These are phyloP conservation scores for Hypomyces rosellus DNA, from an alignment of 2,329 filamentous ascomycete species.

Conservation along the genomic window DNA sequence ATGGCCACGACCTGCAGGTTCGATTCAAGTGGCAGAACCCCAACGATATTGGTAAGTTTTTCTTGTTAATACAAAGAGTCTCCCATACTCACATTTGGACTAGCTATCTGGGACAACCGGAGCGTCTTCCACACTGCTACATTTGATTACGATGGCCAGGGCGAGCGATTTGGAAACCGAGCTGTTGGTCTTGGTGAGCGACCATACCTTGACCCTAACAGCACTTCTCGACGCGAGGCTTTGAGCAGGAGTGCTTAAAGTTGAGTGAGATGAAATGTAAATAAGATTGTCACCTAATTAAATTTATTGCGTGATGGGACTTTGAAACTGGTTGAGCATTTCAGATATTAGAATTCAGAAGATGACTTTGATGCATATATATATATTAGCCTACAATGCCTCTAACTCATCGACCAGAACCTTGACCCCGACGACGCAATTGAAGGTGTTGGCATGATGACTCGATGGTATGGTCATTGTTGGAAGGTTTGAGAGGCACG, in stretches of 20 bases:
- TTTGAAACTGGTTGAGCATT: too few species aligned
- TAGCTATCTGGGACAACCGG: slow-evolving; percentile 53
- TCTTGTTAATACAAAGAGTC: neutral
- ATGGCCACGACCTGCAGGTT: slow-evolving; percentile 53
- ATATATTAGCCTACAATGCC: too few species aligned
- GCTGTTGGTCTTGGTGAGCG: slow-evolving; percentile 48
- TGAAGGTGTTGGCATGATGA: too few species aligned
- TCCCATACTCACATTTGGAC: slow-evolving; percentile 8
- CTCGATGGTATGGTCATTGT: too few species aligned
- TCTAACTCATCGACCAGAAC: too few species aligned
- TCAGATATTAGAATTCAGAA: too few species aligned
- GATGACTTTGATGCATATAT: too few species aligned
- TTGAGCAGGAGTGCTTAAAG: slow-evolving; percentile 1
- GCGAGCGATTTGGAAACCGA: slow-evolving; percentile 42
- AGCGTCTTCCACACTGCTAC: slow-evolving; percentile 51
- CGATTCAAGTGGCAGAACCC: slow-evolving; percentile 36
- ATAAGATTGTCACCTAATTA: too few species aligned
- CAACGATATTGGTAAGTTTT: slow-evolving; percentile 34
- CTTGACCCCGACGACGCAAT: too few species aligned
- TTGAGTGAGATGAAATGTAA: neutral
- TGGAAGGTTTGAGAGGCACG: too few species aligned
- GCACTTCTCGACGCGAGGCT: slow-evolving; percentile 18
- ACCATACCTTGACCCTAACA: slow-evolving; percentile 46
- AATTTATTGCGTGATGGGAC: too few species aligned
- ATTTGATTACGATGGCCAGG: slow-evolving; percentile 42